Evolutionary conservation across 2,329 filamentous ascomycete genomes (phyloP).

Genomic region (Pseudocercospora cruenta): DNA sequence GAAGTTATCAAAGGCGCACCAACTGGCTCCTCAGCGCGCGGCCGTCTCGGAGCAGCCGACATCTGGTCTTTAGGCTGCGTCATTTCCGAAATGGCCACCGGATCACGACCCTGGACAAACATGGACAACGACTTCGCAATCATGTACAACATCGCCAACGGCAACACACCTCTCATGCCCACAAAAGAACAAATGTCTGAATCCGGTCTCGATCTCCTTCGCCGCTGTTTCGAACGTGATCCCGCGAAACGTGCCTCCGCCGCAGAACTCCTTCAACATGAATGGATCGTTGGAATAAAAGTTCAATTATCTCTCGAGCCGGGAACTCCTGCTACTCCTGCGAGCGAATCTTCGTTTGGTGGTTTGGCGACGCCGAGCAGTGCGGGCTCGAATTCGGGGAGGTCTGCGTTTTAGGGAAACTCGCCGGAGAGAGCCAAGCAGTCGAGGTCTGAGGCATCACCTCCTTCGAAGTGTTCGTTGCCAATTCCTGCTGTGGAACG

Average conservation of each 20-base stretch:
- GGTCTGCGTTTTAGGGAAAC: background rate
- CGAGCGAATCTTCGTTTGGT: slow-evolving; percentile 22
- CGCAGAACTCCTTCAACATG: slow-evolving; percentile 87
- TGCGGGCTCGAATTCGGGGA: background rate
- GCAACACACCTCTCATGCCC: slow-evolving; percentile 87
- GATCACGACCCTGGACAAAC: slow-evolving; percentile 88
- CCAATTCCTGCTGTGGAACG: background rate
- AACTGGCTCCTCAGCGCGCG: slow-evolving; percentile 67
- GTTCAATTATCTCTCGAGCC: slow-evolving; percentile 53
- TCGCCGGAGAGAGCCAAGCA: background rate
- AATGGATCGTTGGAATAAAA: slow-evolving; percentile 70
- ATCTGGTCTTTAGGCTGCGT: slow-evolving; percentile 97
- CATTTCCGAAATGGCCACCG: slow-evolving; percentile 96
- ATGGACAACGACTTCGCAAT: slow-evolving; percentile 99
- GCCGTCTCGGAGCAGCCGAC: slow-evolving; percentile 84
- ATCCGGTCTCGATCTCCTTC: slow-evolving; percentile 83
- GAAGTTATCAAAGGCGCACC: slow-evolving; percentile 84
- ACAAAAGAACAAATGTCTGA: slow-evolving; percentile 80
- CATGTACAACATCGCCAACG: slow-evolving; percentile 99
- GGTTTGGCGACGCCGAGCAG: slow-evolving; percentile 20
- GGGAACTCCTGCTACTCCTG: slow-evolving; percentile 48
- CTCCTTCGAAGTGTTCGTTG: background rate
- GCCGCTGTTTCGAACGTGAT: slow-evolving; percentile 83
- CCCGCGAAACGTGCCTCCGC: slow-evolving; percentile 78
- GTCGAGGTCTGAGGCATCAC: background rate